Percentiles rank a stretch among this genome's conserved stretches.
Conservation (phyloP, 2,329 filamentous ascomycete genomes). For the Daldinia sp. region DNA sequence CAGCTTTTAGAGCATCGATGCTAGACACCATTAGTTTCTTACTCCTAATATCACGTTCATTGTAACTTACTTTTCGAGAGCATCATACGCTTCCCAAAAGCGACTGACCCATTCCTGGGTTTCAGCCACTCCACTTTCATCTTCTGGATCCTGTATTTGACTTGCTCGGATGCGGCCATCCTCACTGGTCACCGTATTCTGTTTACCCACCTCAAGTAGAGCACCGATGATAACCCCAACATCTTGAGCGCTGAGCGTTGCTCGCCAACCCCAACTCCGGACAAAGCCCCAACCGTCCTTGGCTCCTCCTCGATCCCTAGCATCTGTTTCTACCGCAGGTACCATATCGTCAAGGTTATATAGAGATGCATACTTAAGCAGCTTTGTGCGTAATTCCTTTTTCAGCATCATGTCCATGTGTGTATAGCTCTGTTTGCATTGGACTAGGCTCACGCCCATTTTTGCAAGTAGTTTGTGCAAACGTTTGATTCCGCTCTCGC, state of each 20-base stretch:
- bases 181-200: conserved; percentile 54
- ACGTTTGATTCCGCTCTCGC: conserved; percentile 85
- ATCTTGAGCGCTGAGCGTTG: conserved; percentile 91
- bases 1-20: conserved; percentile 79
- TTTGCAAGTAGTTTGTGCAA: conserved; percentile 95
- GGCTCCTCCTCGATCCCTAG: conserved; percentile 74
- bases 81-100: conserved; percentile 80
- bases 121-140: conserved; percentile 63
- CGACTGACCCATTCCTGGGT: conserved; percentile 74
- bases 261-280: conserved; percentile 96
- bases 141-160: conserved; percentile 56
- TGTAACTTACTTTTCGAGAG: conserved; percentile 71
- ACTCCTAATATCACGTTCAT: conserved; percentile 43
- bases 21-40: conserved; percentile 59
- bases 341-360: conserved; percentile 96
- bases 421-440: conserved; percentile 95
- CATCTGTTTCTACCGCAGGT: conserved; percentile 79
- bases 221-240: conserved; percentile 93
- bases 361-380: conserved; percentile 90
- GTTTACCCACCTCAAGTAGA: conserved; percentile 88
- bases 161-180: conserved; percentile 51
- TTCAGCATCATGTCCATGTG: conserved; percentile 99
- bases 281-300: conserved; percentile 98
- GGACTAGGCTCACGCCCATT: conserved; percentile 94
- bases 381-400: conserved; percentile 82